These are phyloP conservation scores for Paramecium caudatum DNA, from an alignment of 73 alveolate species.

Conservation along the genomic window DNA sequence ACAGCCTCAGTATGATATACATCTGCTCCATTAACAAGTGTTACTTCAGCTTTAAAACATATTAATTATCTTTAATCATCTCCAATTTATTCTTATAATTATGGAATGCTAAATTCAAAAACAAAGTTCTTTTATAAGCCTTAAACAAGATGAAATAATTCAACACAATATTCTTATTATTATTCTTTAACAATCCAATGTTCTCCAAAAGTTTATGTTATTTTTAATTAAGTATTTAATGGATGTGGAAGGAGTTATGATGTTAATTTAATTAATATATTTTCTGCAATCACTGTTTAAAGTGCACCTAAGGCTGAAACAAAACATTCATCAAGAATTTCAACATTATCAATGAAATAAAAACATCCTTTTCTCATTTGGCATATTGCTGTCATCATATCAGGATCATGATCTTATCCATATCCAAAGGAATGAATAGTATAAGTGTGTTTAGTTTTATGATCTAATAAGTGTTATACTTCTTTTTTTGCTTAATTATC, in stretches of 20 bases:
- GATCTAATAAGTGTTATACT: no score
- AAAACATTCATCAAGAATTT: constrained; percentile 64
- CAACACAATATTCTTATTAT: not conserved
- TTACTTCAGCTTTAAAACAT: no score
- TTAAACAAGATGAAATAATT: not conserved
- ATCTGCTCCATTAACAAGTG: no score
- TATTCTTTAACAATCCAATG: not conserved
- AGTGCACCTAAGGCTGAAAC: constrained; percentile 74
- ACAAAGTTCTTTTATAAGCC: not conserved
- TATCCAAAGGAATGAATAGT: constrained; percentile 68
- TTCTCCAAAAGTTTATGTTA: not conserved
- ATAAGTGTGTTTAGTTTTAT: not conserved
- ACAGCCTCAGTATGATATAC: no score
- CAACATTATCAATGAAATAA: constrained; percentile 64
- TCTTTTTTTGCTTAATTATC: constrained; percentile 37
- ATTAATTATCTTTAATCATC: no score
- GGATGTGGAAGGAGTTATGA: not conserved
- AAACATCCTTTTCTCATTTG: constrained; percentile 38
- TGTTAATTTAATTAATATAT: not conserved
- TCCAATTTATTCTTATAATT: no score
- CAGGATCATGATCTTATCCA: constrained; percentile 74
- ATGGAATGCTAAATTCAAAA: not conserved
- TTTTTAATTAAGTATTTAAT: no score
- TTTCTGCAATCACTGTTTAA: constrained; percentile 70
- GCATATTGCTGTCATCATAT: constrained; percentile 18